A percentile compares a stretch with the other conserved stretches of the same genome.
phyloP scores from a whole-genome alignment of 768 basidiomycete species.

The Phaeolepiota aurea region DNA sequence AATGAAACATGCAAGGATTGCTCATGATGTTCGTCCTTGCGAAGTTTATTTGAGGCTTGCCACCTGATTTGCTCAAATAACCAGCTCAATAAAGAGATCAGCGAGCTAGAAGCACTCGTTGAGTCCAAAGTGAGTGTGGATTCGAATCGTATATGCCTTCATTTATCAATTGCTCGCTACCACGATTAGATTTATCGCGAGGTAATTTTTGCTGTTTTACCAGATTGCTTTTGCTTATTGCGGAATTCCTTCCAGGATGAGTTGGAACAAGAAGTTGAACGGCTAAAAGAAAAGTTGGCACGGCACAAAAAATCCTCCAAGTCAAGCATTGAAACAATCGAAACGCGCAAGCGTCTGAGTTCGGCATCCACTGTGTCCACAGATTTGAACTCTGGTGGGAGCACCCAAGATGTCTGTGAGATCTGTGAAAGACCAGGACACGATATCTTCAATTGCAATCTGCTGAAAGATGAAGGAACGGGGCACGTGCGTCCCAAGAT shows the following conservation, averaged over 20 bases:
- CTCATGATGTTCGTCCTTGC: conserved; percentile 47
- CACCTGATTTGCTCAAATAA: conserved; percentile 4
- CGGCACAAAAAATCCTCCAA: conserved; percentile 58
- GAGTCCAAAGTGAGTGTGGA: conserved; percentile 69
- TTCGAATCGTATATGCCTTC: neutral
- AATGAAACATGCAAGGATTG: conserved; percentile 63
- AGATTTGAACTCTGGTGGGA: conserved; percentile 12
- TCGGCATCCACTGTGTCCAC: conserved; percentile 16
- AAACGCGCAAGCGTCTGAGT: conserved; percentile 19
- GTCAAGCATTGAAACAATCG: conserved; percentile 26
- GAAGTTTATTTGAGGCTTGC: too few species aligned
- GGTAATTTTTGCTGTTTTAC: conserved; percentile 20
- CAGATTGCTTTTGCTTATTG: neutral
- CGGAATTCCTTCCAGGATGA: conserved; percentile 49
- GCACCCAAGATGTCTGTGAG: conserved; percentile 55
- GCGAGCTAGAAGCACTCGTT: conserved; percentile 87
- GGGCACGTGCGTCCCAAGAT: conserved; percentile 11
- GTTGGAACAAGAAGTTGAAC: conserved; percentile 77
- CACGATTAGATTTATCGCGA: conserved; percentile 74
- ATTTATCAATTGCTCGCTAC: too few species aligned
- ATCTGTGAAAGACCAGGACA: conserved; percentile 82
- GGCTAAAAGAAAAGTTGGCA: conserved; percentile 61
- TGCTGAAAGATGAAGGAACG: conserved; percentile 50
- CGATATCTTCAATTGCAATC: conserved; percentile 78
- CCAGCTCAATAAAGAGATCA: conserved; percentile 86